phyloP scores from a whole-genome alignment of 345 rosid species.

The Eucalyptus sp. region DNA sequence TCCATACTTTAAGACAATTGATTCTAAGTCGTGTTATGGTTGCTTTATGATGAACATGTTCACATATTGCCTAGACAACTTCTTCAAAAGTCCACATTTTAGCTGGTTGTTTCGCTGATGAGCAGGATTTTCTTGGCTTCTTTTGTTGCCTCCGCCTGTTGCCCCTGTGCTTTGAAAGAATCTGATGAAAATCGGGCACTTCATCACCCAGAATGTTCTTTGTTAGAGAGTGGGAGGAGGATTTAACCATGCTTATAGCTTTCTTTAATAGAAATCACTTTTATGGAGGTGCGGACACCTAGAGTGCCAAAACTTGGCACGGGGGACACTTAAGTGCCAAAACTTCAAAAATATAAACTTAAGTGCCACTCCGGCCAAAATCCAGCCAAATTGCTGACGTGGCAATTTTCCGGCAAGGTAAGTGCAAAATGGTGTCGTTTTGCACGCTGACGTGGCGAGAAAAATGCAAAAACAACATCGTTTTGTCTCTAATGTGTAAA shows the following conservation, averaged over 20 bases:
- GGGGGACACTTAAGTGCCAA: no score
- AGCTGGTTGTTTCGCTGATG: constrained; percentile 32
- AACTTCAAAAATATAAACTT: no score
- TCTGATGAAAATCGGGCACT: neutral
- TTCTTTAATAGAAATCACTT: neutral
- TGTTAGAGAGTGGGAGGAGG: neutral
- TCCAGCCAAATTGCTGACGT: no score
- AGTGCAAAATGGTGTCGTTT: no score
- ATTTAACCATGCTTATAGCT: neutral
- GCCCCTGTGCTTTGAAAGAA: neutral
- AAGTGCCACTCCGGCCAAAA: no score
- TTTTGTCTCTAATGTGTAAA: no score
- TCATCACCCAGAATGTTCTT: neutral
- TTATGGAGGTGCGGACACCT: no score
- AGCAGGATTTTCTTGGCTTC: neutral
- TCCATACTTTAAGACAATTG: neutral
- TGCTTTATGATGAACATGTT: constrained; percentile 1
- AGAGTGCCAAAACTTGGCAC: no score
- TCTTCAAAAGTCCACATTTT: constrained; percentile 46
- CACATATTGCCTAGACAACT: constrained; percentile 55
- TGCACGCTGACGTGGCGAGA: no score
- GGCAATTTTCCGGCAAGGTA: no score
- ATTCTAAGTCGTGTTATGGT: neutral
- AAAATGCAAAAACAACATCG: no score
- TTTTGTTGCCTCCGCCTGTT: neutral